phyloP scores from a whole-genome alignment of 2,329 filamentous ascomycete genomes.

The Pseudogymnoascus sp. region DNA sequence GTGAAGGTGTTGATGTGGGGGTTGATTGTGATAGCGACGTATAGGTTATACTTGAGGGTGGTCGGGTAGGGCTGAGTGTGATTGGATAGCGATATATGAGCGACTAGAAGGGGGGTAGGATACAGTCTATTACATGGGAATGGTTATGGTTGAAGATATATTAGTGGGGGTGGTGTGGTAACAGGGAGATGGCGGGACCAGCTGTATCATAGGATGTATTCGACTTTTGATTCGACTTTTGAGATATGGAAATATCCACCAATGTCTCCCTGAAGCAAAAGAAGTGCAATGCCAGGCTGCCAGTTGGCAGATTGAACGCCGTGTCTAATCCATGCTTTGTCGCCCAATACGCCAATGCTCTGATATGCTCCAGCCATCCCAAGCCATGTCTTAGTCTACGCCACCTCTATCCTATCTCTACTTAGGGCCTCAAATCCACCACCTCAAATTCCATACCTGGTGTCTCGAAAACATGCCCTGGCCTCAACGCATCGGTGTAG shows the following conservation, averaged over 20 bases:
- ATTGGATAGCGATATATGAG: background rate
- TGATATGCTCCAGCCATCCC: slow-evolving; percentile 7
- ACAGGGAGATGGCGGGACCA: background rate
- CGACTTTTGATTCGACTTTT: background rate
- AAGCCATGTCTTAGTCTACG: background rate
- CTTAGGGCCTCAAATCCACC: slow-evolving; percentile 47
- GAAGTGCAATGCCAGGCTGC: background rate
- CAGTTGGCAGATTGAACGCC: slow-evolving; percentile 1
- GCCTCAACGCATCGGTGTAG: slow-evolving; percentile 36
- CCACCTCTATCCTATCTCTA: background rate
- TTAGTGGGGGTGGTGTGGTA: background rate
- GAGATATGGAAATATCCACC: background rate
- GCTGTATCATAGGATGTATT: slow-evolving; percentile 1
- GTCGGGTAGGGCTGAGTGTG: background rate
- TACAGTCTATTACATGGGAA: background rate
- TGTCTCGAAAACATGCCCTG: slow-evolving; percentile 51
- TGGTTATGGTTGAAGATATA: background rate
- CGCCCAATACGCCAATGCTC: slow-evolving; percentile 11
- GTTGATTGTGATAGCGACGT: background rate
- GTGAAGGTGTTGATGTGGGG: background rate
- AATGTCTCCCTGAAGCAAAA: background rate
- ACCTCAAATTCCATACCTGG: slow-evolving; percentile 52
- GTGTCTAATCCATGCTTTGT: background rate
- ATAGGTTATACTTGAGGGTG: background rate
- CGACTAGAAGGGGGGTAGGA: background rate